phyloP scores from a whole-genome alignment of 2,329 filamentous ascomycete species.

The Paraconiothyrium sp. region DNA sequence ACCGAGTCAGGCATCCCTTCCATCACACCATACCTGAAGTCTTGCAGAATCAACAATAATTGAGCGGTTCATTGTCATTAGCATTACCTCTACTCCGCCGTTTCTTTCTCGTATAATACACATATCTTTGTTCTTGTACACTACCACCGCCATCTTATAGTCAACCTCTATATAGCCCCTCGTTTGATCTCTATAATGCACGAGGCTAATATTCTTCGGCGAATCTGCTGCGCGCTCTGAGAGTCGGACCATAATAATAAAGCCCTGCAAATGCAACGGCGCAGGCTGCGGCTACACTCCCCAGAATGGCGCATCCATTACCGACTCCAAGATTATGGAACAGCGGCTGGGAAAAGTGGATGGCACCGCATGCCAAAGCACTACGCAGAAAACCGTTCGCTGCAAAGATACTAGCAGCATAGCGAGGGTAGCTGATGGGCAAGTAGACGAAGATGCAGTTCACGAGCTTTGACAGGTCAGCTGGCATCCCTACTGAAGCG shows the following conservation, averaged over 20 bases:
- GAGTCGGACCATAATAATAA: constrained; percentile 62
- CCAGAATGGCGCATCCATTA: constrained; percentile 64
- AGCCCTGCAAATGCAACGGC: constrained; percentile 65
- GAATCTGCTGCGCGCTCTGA: constrained; percentile 16
- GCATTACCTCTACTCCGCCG: neutral
- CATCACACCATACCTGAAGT: neutral
- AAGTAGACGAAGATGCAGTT: constrained; percentile 63
- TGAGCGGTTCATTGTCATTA: neutral
- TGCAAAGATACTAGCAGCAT: constrained; percentile 17
- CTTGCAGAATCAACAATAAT: neutral
- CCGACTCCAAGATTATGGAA: constrained; percentile 66
- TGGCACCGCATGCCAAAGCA: constrained; percentile 63
- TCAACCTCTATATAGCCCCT: neutral
- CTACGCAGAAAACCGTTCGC: constrained; percentile 15
- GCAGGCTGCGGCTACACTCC: constrained; percentile 44
- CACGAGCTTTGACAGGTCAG: constrained; percentile 13
- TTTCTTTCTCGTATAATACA: neutral
- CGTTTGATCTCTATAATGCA: neutral
- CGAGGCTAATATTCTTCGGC: constrained; percentile 10
- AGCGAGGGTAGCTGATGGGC: constrained; percentile 15
- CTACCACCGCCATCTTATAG: neutral
- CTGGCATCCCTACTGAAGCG: constrained; percentile 28
- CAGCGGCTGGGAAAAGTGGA: constrained; percentile 66
- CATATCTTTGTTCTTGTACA: neutral
- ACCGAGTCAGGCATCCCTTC: neutral